Base-by-base conservation (phyloP, 176 grass and related monocot species). In the barley (Hordeum vulgare) region DNA sequence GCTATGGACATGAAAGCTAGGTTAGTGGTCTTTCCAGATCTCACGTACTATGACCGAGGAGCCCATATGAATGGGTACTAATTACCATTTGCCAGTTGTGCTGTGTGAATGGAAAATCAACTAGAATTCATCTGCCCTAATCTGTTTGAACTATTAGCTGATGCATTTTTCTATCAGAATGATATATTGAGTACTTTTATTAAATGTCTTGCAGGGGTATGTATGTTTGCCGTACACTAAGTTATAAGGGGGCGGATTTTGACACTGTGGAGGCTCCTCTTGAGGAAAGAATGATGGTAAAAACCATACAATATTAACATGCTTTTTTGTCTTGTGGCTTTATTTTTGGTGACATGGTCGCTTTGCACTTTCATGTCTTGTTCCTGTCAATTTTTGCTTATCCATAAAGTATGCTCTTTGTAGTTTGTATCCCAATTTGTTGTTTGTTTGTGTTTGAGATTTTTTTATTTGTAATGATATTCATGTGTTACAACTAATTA, bases 1-100 rank as follows among this genome's bases (percentile, higher is more conserved):
- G 96, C 96, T 56, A 99, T 99, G 96, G 93, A 99, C 84, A 96
- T 99, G 96, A 99, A 99, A 94, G 93, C 96, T 80, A 96, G 96
- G 96, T 99, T 84, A 66, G 83, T 59, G 31, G 81, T 84, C 74
- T 53, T 60, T 24, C n/a, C 27, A 83, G 58, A 64, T 76, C 74
- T 82, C 45, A 66, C 23, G 74, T 71, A 28, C 5, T 28, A 82
- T 86, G 83, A 31, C 34, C 29, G 53, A 71, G 85, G 77, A 81
- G 31, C 40, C 53, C 33, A 57, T 42, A 18, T 81, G 65, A 36
- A 58, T 86, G 74, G 72, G 44, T 73, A 79, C 65, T 21, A 40
- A 69, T 42, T 70, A 70, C 69, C 44, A 13, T 86, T 21, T 83
- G n/a, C 24, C n/a, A 66, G 5, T 79, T 42, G 11, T 85, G 67